These are phyloP conservation scores for Pichia sp. DNA, from an alignment of 1,139 yeast species.

Conservation along the genomic window DNA sequence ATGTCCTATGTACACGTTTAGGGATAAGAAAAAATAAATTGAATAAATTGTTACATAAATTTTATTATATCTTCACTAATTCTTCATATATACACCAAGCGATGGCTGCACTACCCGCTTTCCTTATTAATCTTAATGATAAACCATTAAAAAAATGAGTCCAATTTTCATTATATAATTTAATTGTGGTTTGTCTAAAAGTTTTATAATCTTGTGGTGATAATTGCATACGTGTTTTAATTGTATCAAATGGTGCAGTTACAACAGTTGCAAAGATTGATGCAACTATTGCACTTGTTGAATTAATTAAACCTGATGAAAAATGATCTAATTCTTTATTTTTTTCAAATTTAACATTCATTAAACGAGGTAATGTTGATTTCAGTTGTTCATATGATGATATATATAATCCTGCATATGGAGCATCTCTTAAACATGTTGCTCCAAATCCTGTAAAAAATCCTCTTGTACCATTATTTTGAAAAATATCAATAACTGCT, in stretches of 20 bases:
- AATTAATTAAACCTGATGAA: slow-evolving; percentile 56
- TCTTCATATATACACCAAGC: slow-evolving; percentile 98
- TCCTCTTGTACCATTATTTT: slow-evolving; percentile 49
- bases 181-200: slow-evolving; percentile 34
- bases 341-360: slow-evolving; percentile 3
- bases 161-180: slow-evolving; percentile 50
- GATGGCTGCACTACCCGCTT: slow-evolving; percentile 88
- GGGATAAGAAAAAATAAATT: no score
- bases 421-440: slow-evolving; percentile 86
- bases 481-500: slow-evolving; percentile 55
- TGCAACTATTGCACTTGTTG: slow-evolving; percentile 64
- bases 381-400: slow-evolving; percentile 76
- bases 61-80: slow-evolving; percentile 41
- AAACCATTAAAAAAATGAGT: slow-evolving; percentile 73
- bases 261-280: slow-evolving; percentile 77
- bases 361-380: slow-evolving; percentile 24
- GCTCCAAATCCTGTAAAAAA: slow-evolving; percentile 86
- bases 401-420: slow-evolving; percentile 91
- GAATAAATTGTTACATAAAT: no score
- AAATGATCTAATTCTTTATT: slow-evolving; percentile 27
- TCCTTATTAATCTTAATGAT: slow-evolving; percentile 71
- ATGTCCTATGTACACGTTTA: no score
- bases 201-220: slow-evolving; percentile 40
- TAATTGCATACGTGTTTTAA: slow-evolving; percentile 86
- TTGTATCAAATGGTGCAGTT: slow-evolving; percentile 93